Evolutionary conservation across 2,329 filamentous ascomycete species (phyloP).

Genomic region (Alternaria sp.): DNA sequence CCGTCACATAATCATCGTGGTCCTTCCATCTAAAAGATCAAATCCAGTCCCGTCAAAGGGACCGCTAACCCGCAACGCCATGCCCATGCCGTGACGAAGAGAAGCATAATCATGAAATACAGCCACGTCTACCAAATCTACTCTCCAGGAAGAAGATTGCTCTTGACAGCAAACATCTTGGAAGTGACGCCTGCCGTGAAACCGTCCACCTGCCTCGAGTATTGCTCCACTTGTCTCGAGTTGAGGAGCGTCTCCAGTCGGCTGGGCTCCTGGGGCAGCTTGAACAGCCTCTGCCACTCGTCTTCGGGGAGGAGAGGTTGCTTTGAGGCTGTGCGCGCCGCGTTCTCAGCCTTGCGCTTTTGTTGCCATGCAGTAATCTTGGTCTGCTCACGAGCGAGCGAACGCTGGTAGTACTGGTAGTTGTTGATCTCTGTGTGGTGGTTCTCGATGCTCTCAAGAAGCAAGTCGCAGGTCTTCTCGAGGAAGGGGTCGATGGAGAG

Average conservation of each 20-base stretch:
- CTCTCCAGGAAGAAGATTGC: conserved; percentile 67
- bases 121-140: conserved; percentile 23
- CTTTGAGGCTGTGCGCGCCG: conserved; percentile 81
- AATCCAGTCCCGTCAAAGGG: conserved; percentile 25
- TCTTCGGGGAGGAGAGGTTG: conserved; percentile 90
- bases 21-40: conserved; percentile 26
- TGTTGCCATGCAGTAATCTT: conserved; percentile 97
- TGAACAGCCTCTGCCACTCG: conserved; percentile 98
- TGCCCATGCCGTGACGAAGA: conserved; percentile 47
- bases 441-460: conserved; percentile 94
- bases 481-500: conserved; percentile 96
- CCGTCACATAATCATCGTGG: conserved; percentile 7
- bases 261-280: conserved; percentile 93
- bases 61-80: conserved; percentile 45
- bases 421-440: conserved; percentile 99
- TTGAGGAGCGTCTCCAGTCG: conserved; percentile 93
- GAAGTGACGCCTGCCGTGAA: conserved; percentile 90
- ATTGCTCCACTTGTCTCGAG: conserved; percentile 95
- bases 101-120: conserved; percentile 41
- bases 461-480: conserved; percentile 95
- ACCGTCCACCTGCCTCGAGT: conserved; percentile 94
- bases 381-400: conserved; percentile 88
- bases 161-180: conserved; percentile 97
- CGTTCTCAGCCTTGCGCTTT: conserved; percentile 97
- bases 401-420: conserved; percentile 96